These are phyloP conservation scores for Xylariaceae sp. DNA, from an alignment of 2,329 filamentous ascomycete species.

Conservation along the genomic window DNA sequence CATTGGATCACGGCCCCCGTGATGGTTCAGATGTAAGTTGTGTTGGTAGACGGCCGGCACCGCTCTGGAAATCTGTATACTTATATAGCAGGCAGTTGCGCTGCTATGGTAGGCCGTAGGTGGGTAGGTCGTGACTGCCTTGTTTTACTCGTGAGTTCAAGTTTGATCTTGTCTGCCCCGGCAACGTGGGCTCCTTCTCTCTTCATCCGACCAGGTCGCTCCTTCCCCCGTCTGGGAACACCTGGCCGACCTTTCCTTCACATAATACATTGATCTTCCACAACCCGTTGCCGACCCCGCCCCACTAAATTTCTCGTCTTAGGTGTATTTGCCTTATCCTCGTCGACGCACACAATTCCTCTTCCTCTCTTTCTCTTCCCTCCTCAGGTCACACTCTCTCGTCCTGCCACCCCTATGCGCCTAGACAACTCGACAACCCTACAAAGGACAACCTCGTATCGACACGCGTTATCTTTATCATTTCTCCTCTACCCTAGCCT, in stretches of 20 bases:
- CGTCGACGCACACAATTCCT: constrained; percentile 20
- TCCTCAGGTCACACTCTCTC: constrained; percentile 15
- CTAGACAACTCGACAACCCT: constrained; percentile 16
- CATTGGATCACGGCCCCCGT: neutral
- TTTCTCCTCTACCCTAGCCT: neutral
- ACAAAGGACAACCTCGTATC: constrained; percentile 14
- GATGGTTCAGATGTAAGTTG: neutral
- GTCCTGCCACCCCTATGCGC: constrained; percentile 9
- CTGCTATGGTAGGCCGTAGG: neutral
- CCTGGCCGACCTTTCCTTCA: neutral
- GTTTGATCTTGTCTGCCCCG: neutral
- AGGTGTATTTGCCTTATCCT: constrained; percentile 6
- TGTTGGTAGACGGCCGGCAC: neutral
- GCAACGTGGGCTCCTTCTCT: neutral
- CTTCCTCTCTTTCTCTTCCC: constrained; percentile 19
- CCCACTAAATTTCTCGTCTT: neutral
- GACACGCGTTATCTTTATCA: constrained; percentile 9
- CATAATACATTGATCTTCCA: neutral
- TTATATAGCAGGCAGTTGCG: constrained; percentile 6
- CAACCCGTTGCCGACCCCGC: neutral
- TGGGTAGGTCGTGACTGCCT: neutral
- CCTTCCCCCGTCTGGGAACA: neutral
- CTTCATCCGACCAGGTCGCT: neutral
- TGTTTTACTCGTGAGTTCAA: neutral
- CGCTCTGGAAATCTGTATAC: neutral